These are phyloP conservation scores for Aspergillus leporis DNA, from an alignment of 495 filamentous ascomycete species.

Conservation along the genomic window DNA sequence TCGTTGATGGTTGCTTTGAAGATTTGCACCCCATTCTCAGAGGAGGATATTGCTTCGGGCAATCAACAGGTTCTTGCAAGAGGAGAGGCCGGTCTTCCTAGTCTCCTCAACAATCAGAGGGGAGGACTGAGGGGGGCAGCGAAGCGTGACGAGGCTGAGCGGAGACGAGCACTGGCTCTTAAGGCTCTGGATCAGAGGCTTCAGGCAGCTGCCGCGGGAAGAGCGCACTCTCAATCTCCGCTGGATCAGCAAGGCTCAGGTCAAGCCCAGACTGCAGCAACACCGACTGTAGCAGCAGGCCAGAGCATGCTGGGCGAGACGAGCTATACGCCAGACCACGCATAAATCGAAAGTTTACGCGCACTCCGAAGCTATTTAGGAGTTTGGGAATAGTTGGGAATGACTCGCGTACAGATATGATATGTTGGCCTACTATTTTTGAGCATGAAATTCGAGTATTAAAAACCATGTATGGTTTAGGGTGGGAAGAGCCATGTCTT, in stretches of 20 bases:
- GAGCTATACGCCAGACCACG: constrained; percentile 65
- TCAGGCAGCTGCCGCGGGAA: constrained; percentile 69
- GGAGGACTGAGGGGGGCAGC: constrained; percentile 46
- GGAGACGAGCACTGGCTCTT: constrained; percentile 82
- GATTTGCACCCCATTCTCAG: constrained; percentile 84
- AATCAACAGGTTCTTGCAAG: constrained; percentile 67
- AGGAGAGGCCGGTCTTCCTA: constrained; percentile 68
- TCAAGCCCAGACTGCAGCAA: constrained; percentile 36
- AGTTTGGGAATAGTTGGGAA: constrained; percentile 21
- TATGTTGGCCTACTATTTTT: background rate
- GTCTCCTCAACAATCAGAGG: constrained; percentile 50
- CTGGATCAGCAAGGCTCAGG: constrained; percentile 46
- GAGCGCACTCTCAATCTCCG: constrained; percentile 30
- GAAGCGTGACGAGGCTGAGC: constrained; percentile 85
- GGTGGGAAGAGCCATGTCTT: background rate
- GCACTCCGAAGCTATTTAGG: constrained; percentile 13
- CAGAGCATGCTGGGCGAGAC: constrained; percentile 66
- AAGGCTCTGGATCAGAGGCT: constrained; percentile 90
- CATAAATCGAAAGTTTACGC: constrained; percentile 24
- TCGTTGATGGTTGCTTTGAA: constrained; percentile 67
- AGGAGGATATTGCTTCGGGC: constrained; percentile 78
- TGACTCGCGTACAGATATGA: background rate
- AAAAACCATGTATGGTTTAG: background rate
- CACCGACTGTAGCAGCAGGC: constrained; percentile 30
- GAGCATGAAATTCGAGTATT: background rate